phyloP scores from a whole-genome alignment of 164 flowering plant genomes.

The Tetracentron sinense region DNA sequence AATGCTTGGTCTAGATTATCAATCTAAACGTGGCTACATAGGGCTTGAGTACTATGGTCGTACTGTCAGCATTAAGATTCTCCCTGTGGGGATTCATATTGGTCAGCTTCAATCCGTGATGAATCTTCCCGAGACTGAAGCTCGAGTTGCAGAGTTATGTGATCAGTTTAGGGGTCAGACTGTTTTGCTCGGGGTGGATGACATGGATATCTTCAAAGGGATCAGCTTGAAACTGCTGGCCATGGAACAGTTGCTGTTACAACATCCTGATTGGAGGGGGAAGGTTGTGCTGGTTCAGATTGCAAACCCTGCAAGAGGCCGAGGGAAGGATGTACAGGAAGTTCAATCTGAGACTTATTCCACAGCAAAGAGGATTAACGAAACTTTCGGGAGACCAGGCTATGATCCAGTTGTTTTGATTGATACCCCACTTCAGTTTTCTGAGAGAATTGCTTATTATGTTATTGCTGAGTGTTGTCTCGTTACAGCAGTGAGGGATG shows the following conservation, averaged over 20 bases:
- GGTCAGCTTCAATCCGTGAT: too few species aligned
- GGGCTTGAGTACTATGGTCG: too few species aligned
- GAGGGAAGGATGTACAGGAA: constrained; percentile 42
- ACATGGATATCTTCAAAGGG: too few species aligned
- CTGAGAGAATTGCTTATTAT: constrained; percentile 44
- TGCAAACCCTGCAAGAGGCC: too few species aligned
- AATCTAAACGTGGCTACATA: constrained; percentile 48
- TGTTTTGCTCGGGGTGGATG: too few species aligned
- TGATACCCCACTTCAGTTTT: constrained; percentile 36
- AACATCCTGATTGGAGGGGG: constrained; percentile 39
- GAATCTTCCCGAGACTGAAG: constrained; percentile 37
- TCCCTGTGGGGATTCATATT: too few species aligned
- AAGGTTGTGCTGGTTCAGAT: too few species aligned
- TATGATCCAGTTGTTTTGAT: constrained; percentile 41
- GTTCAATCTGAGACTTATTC: constrained; percentile 37
- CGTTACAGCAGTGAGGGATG: too few species aligned
- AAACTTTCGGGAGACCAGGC: constrained; percentile 37
- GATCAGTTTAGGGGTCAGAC: constrained; percentile 35
- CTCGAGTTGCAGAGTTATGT: constrained; percentile 28
- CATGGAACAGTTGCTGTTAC: constrained; percentile 40
- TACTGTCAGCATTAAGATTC: too few species aligned
- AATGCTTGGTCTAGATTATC: constrained; percentile 49
- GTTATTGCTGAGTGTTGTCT: too few species aligned
- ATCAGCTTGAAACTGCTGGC: constrained; percentile 50
- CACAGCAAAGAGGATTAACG: constrained; percentile 31